Conservation (phyloP, 208 protist genomes). For the Leishmania amazonensis region DNA sequence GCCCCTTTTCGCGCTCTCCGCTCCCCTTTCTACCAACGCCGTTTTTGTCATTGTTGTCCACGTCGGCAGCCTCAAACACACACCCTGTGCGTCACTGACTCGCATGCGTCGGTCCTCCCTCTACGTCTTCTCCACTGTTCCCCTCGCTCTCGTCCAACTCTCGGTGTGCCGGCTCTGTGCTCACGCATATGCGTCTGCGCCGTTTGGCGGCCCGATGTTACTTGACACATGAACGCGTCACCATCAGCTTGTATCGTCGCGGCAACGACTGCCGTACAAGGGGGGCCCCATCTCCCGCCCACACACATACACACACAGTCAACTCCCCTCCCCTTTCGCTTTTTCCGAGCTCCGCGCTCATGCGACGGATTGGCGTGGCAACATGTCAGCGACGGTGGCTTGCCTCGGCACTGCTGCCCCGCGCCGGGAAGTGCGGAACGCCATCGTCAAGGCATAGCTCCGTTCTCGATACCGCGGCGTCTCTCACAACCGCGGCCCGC, state of each 20-base stretch:
- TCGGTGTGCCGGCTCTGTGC: not conserved
- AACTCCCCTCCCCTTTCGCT: not conserved
- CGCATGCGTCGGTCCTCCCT: not conserved
- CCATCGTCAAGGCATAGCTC: not conserved
- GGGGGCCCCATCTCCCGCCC: not conserved
- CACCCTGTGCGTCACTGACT: not conserved
- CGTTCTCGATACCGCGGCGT: not conserved
- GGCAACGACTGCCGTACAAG: not conserved
- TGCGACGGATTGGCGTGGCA: constrained; percentile 2
- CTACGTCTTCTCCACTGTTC: not conserved
- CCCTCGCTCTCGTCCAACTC: not conserved
- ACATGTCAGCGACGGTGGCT: constrained; percentile 15
- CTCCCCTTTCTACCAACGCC: not conserved
- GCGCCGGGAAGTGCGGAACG: not conserved
- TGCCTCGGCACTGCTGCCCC: not conserved
- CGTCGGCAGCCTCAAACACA: not conserved
- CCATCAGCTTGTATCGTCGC: not conserved
- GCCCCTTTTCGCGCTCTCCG: not conserved
- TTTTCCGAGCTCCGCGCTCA: not conserved
- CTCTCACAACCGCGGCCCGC: constrained; percentile 2
- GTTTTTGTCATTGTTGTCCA: not conserved
- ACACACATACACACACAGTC: not conserved
- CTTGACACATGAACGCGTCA: not conserved
- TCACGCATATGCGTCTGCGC: not conserved
- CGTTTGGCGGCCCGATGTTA: not conserved